phyloP scores from a whole-genome alignment of 805 yeast genomes.

The Wickerhamomyces sydowiorum region DNA sequence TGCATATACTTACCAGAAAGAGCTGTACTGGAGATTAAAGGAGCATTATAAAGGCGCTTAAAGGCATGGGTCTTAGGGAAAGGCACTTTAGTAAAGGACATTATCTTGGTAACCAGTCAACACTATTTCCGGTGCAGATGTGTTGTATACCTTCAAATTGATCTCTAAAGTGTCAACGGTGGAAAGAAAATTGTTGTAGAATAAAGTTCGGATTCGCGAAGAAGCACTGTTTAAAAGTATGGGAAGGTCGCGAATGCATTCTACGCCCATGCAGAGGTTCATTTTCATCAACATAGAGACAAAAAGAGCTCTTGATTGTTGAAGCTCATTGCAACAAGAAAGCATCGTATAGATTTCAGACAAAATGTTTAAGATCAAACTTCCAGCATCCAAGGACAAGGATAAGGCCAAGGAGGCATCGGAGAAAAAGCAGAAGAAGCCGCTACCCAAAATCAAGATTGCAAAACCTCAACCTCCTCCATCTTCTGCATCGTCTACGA shows the following conservation, averaged over 20 bases:
- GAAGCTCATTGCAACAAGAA: too few relatives aligned
- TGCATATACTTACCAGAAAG: conserved; percentile 7
- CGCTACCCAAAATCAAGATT: conserved; percentile 2
- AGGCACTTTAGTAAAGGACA: background rate
- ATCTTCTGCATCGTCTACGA: background rate
- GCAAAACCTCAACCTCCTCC: conserved; percentile 4
- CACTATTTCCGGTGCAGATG: too few relatives aligned
- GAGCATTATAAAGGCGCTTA: background rate
- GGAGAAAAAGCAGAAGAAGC: conserved; percentile 2
- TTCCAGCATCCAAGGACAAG: conserved; percentile 5
- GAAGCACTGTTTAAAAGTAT: too few relatives aligned
- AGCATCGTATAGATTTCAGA: too few relatives aligned
- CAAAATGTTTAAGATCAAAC: conserved; percentile 15
- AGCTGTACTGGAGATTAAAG: too few relatives aligned
- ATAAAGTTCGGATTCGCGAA: too few relatives aligned
- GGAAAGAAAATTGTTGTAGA: too few relatives aligned
- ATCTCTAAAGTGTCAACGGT: too few relatives aligned
- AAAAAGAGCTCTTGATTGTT: background rate
- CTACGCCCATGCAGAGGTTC: too few relatives aligned
- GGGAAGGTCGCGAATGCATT: too few relatives aligned
- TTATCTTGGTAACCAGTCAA: background rate
- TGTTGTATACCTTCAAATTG: too few relatives aligned
- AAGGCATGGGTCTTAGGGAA: background rate
- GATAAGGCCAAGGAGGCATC: conserved; percentile 5
- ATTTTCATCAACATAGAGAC: too few relatives aligned